Base-by-base conservation (phyloP, 2,329 filamentous ascomycete species). In the Sclerotinia sclerotiorum region DNA sequence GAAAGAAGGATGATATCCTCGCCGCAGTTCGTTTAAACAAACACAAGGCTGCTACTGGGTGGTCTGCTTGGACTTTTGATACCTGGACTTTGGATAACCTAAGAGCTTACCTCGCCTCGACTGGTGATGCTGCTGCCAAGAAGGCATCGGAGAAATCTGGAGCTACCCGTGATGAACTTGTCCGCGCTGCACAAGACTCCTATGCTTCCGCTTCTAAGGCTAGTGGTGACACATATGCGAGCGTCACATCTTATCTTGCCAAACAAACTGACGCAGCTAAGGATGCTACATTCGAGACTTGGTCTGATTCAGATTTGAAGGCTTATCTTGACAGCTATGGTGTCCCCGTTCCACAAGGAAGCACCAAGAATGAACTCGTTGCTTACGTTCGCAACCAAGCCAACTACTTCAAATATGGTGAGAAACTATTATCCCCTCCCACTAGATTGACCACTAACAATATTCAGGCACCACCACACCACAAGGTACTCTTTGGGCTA, bases 281-380 rank as follows among this genome's bases (percentile, higher is more conserved):
- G 81, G 82, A 87, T 60, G 83, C 79, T 32, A 82, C 85, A 1
- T 94, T 94, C 72, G 87, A 93, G 65, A 86, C 86, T 0, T 94
- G 91, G 91, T 90, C 83, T 32, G 81, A 84, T 62, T 84, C 83
- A 52, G 74, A 70, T 35, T 82, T 95, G 70, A 94, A 94, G 83
- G 81, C 86, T 1, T 94, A 94, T 76, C 85, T 94, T 8, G 91
- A 94, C 77, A 90, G 87, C 70, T 94, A 93, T 72, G 92, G 92
- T 49, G 81, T 94, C 52, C 69, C 72, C 2, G 75, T 75, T 51
- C 75, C 74, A 56, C 75, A 78, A 72, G 76, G 70, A 7, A 75
- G 74, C n/a, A 74, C 69, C 44, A 75, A 73, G 68, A 90, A 94
- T 69, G 85, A 93, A 76, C 82, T 94, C 27, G 86, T 87, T 70